Percentiles rank a stretch among this genome's conserved stretches.
Conservation (phyloP, 139 green algal genomes). For the Coelastrella sp. region DNA sequence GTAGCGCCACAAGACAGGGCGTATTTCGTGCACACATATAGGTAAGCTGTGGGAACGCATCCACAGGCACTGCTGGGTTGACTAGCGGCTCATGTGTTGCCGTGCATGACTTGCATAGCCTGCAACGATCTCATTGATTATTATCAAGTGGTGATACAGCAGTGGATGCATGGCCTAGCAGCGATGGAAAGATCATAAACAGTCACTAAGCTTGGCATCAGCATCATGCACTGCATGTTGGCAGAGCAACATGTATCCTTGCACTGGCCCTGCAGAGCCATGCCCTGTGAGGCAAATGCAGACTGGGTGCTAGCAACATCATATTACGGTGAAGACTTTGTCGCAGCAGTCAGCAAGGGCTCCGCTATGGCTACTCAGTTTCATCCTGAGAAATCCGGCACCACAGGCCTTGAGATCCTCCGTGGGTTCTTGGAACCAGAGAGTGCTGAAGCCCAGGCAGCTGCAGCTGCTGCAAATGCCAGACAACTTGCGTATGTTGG, state of each 20-base stretch:
- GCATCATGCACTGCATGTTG: no score
- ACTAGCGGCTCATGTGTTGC: no score
- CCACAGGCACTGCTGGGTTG: neutral
- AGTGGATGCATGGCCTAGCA: no score
- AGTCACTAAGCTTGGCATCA: no score
- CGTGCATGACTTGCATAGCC: no score
- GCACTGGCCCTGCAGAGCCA: no score
- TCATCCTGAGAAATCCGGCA: conserved; percentile 98
- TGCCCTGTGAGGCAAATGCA: conserved; percentile 71
- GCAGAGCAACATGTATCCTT: no score
- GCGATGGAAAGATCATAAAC: no score
- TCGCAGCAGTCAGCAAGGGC: conserved; percentile 87
- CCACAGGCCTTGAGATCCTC: conserved; percentile 76
- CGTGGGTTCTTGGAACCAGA: conserved; percentile 80
- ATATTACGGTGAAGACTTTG: conserved; percentile 92
- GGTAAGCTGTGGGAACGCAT: conserved; percentile 45
- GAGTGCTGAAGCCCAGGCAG: conserved; percentile 20
- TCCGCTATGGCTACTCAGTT: conserved; percentile 92
- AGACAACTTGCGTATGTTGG: neutral
- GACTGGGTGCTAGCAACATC: conserved; percentile 95
- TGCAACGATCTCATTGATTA: no score
- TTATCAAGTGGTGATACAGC: no score
- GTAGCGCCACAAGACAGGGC: conserved; percentile 69
- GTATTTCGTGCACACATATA: conserved; percentile 99
- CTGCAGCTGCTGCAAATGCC: conserved; percentile 41